Evolutionary conservation across 1,284 basidiomycete species (phyloP), one percentile per base, ranked within the genome.

Genomic region (Sutorius eximius): DNA sequence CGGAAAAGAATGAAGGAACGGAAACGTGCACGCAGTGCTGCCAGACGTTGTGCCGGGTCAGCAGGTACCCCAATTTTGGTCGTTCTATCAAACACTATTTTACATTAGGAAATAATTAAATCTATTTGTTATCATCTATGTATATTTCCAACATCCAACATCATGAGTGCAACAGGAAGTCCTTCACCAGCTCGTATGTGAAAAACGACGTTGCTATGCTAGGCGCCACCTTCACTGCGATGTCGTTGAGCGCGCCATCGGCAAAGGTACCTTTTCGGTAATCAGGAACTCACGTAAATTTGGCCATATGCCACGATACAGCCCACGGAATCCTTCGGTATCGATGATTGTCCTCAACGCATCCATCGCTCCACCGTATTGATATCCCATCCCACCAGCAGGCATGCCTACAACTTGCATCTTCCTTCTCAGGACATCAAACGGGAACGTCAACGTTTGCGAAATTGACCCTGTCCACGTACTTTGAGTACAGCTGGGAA

Each of bases 361-460:
- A 66, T 94, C 88, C 54, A 91, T 66, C 16, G 89, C 93, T 27
- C 93, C 91, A 46, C 74, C 85, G 72, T 94, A 94, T 66, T 83
- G 82, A 59, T 83, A 73, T 41, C 82, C 80, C 55, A 87, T 65
- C 56, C 81, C 74, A 53, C 81, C 79, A 40, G 78, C 77, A 58
- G 80, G 74, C 87, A 98, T 89, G 1, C 95, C 96, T 2, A 87
- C 85, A 53, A 96, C 92, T 71, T 99, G 96, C 89, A 99, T 95
- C 75, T 97, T 94, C 48, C 96, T 80, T 41, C 96, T 80, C 51
- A 98, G 73, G 1, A 98, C 93, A 70, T 99, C 96, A 65, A 98
- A 91, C 0, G 96, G 96, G 69, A 97, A 98, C 8, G 96, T 98
- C 63, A 98, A 74, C 34, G 94, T 93, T 71, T 98, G 93, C 30